Evolutionary conservation across 805 yeast genomes (phyloP), one percentile per base, ranked within the genome.

Genomic region (Saccharomyces paradoxus): DNA sequence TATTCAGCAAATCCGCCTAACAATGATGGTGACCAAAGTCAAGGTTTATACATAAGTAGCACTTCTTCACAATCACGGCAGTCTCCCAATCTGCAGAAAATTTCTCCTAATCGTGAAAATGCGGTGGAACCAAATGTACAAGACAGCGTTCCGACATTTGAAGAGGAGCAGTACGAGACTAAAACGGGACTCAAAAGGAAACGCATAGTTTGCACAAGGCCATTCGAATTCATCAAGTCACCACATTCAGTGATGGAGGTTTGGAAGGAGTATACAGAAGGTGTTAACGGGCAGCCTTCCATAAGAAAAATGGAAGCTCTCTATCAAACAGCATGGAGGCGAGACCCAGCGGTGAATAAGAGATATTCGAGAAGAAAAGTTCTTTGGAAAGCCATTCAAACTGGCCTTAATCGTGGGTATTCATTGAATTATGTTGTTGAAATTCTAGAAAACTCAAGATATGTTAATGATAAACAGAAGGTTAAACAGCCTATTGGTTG

Each of bases 231-330:
- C 57, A 61, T 73, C 44, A 73, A 72, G 56, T 76, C 77, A 0
- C 78, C 79, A 14, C 73, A 71, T n/a, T 66, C 79, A 2, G 78
- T 80, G 1, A 62, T 71, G 41, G 84, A 80, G 57, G 76, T 81
- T 21, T 81, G 85, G 85, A 72, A 74, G 58, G 85, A 81, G 63
- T 81, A 80, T 56, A 74, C 78, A 4, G 74, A 75, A 53, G 84
- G 84, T 0, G 57, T 77, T 5, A 72, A 77, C 52, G 79, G 75
- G 2, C 81, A 80, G 59, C 83, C 83, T 0, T 78, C 84, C 2
- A 72, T 81, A 41, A 75, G 74, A 56, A 68, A 75, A 12, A 66
- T 81, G 64, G 84, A 81, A 60, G 54, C 63, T 6, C 73, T 77
- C 56, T 81, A 74, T 58, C 77, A 77, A 51, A 75, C 82, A 1